Percentiles rank a stretch among this genome's conserved stretches.
Conservation (phyloP, 371 early-diverging fungal species). For the Choanephora cucurbitarum region DNA sequence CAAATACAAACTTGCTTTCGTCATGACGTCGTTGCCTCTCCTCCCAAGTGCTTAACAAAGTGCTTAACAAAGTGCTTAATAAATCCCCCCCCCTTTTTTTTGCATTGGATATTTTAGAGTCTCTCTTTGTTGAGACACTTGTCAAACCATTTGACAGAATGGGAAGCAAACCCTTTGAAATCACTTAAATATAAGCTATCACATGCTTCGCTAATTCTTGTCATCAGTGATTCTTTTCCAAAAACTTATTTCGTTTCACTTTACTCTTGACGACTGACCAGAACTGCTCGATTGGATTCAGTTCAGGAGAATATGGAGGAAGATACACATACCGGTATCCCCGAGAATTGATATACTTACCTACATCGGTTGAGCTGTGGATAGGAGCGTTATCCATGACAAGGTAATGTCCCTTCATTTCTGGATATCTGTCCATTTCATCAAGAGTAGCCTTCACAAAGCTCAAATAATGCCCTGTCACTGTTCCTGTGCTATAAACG, state of each 20-base stretch:
- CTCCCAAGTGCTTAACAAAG: no score
- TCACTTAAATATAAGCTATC: neutral
- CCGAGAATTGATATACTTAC: neutral
- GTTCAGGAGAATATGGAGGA: slow-evolving; percentile 19
- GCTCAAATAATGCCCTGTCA: slow-evolving; percentile 12
- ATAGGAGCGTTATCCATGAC: slow-evolving; percentile 15
- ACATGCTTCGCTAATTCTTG: slow-evolving; percentile 4
- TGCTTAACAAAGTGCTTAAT: no score
- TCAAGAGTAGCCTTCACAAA: slow-evolving; percentile 13
- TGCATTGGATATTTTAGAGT: no score
- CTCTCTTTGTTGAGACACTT: neutral
- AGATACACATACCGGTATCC: slow-evolving; percentile 13
- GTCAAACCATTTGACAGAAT: neutral
- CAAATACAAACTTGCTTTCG: no score
- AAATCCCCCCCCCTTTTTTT: no score
- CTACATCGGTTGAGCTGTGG: slow-evolving; percentile 8
- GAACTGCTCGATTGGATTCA: slow-evolving; percentile 25
- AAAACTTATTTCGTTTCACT: slow-evolving; percentile 9
- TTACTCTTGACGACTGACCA: slow-evolving; percentile 20
- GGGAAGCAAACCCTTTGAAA: slow-evolving; percentile 2
- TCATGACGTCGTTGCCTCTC: no score
- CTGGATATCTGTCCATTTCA: slow-evolving; percentile 2
- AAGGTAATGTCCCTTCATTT: slow-evolving; percentile 10
- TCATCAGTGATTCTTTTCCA: slow-evolving; percentile 6
- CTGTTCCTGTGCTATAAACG: slow-evolving; percentile 9